These are phyloP conservation scores for Cucumis hystrix DNA, from an alignment of 306 rosid species.

Conservation along the genomic window DNA sequence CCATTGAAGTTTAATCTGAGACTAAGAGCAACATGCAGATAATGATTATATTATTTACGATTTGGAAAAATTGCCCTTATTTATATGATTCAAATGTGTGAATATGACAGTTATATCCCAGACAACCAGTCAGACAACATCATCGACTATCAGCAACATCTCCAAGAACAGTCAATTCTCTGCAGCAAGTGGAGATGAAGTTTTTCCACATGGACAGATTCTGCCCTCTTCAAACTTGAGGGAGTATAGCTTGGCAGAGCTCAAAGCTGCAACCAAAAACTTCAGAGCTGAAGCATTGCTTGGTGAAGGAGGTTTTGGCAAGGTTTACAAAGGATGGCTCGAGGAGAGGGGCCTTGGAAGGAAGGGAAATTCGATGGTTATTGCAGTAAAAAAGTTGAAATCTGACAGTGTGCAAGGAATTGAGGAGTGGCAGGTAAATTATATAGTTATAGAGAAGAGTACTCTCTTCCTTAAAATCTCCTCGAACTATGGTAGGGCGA, in stretches of 20 bases:
- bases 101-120: slow-evolving; percentile 31
- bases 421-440: slow-evolving; percentile 85
- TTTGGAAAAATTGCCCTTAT: not conserved
- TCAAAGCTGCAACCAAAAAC: slow-evolving; percentile 65
- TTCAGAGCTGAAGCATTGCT: slow-evolving; percentile 65
- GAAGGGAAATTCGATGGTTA: slow-evolving; percentile 35
- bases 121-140: slow-evolving; percentile 34
- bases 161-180: slow-evolving; percentile 57
- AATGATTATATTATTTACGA: not conserved
- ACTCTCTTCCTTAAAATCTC: not conserved
- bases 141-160: slow-evolving; percentile 31
- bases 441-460: not conserved
- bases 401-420: slow-evolving; percentile 81
- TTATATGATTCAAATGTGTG: not conserved
- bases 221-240: slow-evolving; percentile 58
- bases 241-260: slow-evolving; percentile 52
- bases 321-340: slow-evolving; percentile 82
- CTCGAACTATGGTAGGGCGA: not conserved
- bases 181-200: slow-evolving; percentile 32
- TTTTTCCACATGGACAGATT: slow-evolving; percentile 49
- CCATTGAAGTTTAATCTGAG: not conserved
- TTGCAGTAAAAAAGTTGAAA: slow-evolving; percentile 88
- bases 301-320: slow-evolving; percentile 96
- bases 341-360: slow-evolving; percentile 51
- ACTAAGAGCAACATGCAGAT: not conserved